Conservation (phyloP, 2,329 filamentous ascomycete genomes). For the Trichoderma afroharzianum region DNA sequence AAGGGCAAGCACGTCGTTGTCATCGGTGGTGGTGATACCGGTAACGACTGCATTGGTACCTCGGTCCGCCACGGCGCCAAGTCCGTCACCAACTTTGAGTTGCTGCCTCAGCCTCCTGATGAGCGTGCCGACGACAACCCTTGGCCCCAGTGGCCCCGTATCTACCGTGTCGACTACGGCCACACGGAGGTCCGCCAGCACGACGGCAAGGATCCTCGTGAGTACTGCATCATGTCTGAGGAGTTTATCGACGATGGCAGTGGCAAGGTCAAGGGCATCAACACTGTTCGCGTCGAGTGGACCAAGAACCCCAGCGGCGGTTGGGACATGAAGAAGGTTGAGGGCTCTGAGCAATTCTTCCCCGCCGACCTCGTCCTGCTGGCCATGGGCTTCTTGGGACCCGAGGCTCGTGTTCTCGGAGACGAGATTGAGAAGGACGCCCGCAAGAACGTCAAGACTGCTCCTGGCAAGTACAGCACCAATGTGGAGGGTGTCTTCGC, state of each 20-base stretch:
- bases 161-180: constrained; percentile 97
- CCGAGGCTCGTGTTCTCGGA: constrained; percentile 82
- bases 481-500: constrained; percentile 88
- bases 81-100: constrained; percentile 93
- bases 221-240: constrained; percentile 98
- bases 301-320: constrained; percentile 83
- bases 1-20: constrained; percentile 96
- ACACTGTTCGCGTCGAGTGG: constrained; percentile 94
- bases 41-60: constrained; percentile 96
- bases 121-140: constrained; percentile 93
- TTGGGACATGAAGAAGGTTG: constrained; percentile 98
- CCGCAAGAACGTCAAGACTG: constrained; percentile 94
- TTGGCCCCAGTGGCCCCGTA: constrained; percentile 97
- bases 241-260: constrained; percentile 88
- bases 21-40: constrained; percentile 95
- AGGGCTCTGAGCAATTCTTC: constrained; percentile 93
- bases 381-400: constrained; percentile 96
- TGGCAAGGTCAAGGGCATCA: constrained; percentile 91
- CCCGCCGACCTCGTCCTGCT: constrained; percentile 89
- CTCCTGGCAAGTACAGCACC: constrained; percentile 81
- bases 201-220: constrained; percentile 91
- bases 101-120: constrained; percentile 85
- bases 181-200: constrained; percentile 95
- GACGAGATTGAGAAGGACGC: constrained; percentile 87
- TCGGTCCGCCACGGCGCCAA: constrained; percentile 94